Base-by-base conservation (phyloP, 257 asterid genomes). In the Solanum habrochaites region DNA sequence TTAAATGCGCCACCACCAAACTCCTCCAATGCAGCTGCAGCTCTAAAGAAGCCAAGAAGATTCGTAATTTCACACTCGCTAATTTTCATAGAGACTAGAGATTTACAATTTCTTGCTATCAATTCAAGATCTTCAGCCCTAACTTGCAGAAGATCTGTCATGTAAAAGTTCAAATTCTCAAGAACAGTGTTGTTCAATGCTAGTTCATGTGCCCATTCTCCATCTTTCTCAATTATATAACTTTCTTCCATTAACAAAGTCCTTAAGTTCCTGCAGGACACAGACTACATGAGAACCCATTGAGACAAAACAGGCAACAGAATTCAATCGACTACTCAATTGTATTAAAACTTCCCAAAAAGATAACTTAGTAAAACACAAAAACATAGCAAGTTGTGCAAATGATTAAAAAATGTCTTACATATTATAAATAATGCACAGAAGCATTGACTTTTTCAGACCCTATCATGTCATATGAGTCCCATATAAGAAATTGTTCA, bases 131-230 rank as follows among this genome's bases (percentile, higher is more conserved):
- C 98, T 85, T 82, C 87, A 86, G 88, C 81, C 74, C 75, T 88
- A 71, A 94, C 89, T 83, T 86, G 67, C 39, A 1, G 39, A 13
- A 96, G 93, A 8, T 94, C 96, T 20, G 97, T 93, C 95, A 93
- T 86, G 89, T 94, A 96, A 90, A 96, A 94, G 88, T 96, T 96
- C 83, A 96, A 89, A 85, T 86, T 83, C 88, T 96, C 98, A 81
- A 96, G 97, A 87, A 90, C 92, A 27, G 87, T 88, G 89, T 96
- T 94, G 90, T 89, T 92, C 88, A 56, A 23, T 37, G 98, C 97
- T 49, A 96, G 92, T 91, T 93, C 96, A 45, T 91, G 96, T 58
- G 94, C 89, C 99, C 99, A 96, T 66, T 92, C 91, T 6, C 97
- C 96, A 18, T 92, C 98, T 0, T 89, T 90, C 90, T 96, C 98